Evolutionary conservation across 2,329 filamentous ascomycete genomes (phyloP).

Genomic region (Aspergillus sp.): DNA sequence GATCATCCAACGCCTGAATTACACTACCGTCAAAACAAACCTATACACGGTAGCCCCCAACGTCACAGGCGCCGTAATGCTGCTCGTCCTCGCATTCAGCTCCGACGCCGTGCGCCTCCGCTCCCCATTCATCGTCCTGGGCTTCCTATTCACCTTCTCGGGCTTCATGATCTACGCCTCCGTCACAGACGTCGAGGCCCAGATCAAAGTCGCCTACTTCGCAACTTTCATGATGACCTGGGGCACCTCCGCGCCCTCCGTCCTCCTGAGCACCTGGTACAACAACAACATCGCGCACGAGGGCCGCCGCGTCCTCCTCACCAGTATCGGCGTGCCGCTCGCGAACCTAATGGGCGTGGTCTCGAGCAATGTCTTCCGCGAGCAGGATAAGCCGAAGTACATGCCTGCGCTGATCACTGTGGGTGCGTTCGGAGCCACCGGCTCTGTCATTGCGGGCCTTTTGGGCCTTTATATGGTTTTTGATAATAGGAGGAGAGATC

Average conservation of each 20-base stretch:
- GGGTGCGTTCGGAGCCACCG: constrained; percentile 53
- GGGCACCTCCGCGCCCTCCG: constrained; percentile 73
- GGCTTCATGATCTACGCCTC: constrained; percentile 78
- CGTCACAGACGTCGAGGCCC: constrained; percentile 61
- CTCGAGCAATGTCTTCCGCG: constrained; percentile 65
- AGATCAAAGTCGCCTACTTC: constrained; percentile 70
- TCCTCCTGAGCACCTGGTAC: constrained; percentile 68
- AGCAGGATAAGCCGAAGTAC: constrained; percentile 65
- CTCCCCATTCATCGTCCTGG: constrained; percentile 68
- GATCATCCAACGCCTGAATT: constrained; percentile 39
- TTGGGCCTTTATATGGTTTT: constrained; percentile 64
- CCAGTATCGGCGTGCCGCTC: constrained; percentile 69
- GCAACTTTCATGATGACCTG: constrained; percentile 81
- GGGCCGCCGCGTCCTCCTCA: constrained; percentile 68
- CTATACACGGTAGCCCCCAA: constrained; percentile 68
- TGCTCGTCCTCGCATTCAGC: constrained; percentile 68
- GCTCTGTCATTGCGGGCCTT: constrained; percentile 55
- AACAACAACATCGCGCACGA: constrained; percentile 83
- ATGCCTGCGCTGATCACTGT: constrained; percentile 64
- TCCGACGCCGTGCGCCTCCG: constrained; percentile 24
- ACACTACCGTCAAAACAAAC: constrained; percentile 63
- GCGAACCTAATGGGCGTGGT: constrained; percentile 77
- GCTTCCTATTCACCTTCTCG: constrained; percentile 71
- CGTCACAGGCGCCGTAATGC: constrained; percentile 66
- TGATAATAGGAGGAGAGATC: constrained; percentile 64